phyloP scores from a whole-genome alignment of 192 early-diverging fungal genomes.

The Entophlyctis helioformis region DNA sequence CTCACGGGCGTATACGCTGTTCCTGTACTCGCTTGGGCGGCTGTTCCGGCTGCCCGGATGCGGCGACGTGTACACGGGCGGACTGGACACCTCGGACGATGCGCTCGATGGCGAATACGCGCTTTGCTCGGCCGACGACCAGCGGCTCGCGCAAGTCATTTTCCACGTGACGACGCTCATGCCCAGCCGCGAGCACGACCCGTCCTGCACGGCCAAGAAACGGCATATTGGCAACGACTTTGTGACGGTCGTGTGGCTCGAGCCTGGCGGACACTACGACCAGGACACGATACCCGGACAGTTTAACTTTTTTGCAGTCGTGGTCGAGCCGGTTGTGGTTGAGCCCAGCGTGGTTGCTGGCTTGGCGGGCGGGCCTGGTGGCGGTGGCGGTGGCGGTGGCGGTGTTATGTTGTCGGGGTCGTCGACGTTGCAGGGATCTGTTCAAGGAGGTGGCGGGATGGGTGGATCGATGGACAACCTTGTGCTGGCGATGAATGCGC shows the following conservation, averaged over 20 bases:
- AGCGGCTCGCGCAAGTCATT: constrained; percentile 72
- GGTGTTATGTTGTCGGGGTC: not conserved
- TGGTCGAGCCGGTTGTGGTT: constrained; percentile 76
- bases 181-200: constrained; percentile 72
- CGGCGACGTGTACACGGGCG: constrained; percentile 71
- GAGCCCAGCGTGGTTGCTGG: too few relatives aligned
- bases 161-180: constrained; percentile 94
- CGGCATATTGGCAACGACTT: constrained; percentile 96
- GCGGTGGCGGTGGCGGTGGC: constrained; percentile 4
- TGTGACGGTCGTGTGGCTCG: constrained; percentile 89
- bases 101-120: constrained; percentile 78
- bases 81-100: constrained; percentile 74
- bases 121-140: constrained; percentile 52
- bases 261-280: constrained; percentile 66
- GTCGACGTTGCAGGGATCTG: not conserved
- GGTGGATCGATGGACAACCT: not conserved
- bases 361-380: too few relatives aligned
- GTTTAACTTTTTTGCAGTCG: constrained; percentile 93
- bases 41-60: constrained; percentile 54
- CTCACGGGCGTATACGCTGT: constrained; percentile 75
- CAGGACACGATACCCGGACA: constrained; percentile 88
- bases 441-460: not conserved
- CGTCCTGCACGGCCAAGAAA: constrained; percentile 75
- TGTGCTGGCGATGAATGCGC: not conserved
- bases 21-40: constrained; percentile 70